phyloP scores from a whole-genome alignment of 495 filamentous ascomycete species.

The Xylaria palmicola region DNA sequence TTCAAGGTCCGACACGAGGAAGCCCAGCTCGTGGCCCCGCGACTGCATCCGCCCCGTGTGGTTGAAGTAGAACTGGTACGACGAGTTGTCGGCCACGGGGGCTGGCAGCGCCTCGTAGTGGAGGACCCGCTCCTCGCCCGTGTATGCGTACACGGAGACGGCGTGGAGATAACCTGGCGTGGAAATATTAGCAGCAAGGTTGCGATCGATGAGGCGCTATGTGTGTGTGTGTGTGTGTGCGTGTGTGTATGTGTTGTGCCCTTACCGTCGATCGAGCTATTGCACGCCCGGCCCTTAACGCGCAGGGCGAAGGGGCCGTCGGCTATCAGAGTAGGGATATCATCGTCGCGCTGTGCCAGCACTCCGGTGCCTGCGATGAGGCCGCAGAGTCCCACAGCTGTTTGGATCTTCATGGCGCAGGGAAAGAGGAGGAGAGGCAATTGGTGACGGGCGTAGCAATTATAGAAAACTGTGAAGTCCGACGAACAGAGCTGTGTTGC shows the following conservation, averaged over 20 bases:
- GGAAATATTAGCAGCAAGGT: background rate
- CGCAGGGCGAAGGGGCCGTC: constrained; percentile 7
- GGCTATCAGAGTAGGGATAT: background rate
- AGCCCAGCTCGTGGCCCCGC: background rate
- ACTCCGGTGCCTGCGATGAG: background rate
- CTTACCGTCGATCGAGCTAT: constrained; percentile 9
- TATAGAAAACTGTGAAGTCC: background rate
- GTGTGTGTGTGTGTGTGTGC: too few relatives aligned
- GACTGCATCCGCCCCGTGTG: background rate
- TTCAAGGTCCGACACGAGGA: background rate
- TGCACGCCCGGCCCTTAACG: background rate
- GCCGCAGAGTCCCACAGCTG: background rate
- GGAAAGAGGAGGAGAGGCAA: background rate
- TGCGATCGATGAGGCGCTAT: too few relatives aligned
- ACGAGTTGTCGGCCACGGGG: background rate
- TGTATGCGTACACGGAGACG: background rate
- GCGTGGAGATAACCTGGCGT: background rate
- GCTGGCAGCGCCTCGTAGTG: constrained; percentile 1
- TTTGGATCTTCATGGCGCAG: background rate
- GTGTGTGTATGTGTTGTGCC: too few relatives aligned
- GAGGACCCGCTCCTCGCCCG: background rate
- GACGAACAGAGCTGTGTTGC: background rate
- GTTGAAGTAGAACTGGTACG: constrained; percentile 10
- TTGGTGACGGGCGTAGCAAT: background rate
- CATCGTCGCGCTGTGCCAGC: background rate